These are phyloP conservation scores for Astrothelium macrocarpum DNA, from an alignment of 495 filamentous ascomycete species.

Conservation along the genomic window DNA sequence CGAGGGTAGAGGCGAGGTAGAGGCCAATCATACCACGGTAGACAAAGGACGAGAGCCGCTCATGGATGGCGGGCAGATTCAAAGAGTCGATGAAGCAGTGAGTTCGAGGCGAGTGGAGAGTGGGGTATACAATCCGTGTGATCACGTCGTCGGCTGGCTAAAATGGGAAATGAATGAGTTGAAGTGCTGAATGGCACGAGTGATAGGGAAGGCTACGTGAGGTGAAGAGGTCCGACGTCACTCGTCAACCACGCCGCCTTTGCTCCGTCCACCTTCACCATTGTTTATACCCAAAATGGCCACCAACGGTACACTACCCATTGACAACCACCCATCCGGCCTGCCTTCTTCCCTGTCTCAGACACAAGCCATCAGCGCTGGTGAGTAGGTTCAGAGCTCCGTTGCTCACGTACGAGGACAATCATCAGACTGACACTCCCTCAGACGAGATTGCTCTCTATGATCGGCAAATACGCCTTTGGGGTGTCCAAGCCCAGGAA, in stretches of 20 bases:
- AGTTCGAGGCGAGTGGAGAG: no score
- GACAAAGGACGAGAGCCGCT: slow-evolving; percentile 8
- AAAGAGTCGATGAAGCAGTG: background rate
- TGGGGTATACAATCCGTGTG: no score
- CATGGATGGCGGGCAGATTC: background rate
- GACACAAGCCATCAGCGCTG: slow-evolving; percentile 44
- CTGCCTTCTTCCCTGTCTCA: slow-evolving; percentile 24
- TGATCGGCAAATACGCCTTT: slow-evolving; percentile 95
- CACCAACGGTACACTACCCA: slow-evolving; percentile 21
- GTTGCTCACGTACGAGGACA: background rate
- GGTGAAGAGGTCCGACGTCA: background rate
- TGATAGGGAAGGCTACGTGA: background rate
- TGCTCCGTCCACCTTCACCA: background rate
- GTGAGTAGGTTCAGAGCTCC: slow-evolving; percentile 26
- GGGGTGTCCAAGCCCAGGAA: slow-evolving; percentile 91
- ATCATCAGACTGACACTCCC: background rate
- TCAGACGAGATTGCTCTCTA: slow-evolving; percentile 95
- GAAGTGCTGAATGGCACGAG: background rate
- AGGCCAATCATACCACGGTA: background rate
- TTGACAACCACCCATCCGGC: slow-evolving; percentile 16
- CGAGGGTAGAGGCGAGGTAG: background rate
- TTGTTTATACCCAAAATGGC: background rate
- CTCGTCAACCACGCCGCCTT: background rate
- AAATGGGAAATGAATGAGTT: background rate
- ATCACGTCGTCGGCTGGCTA: no score